A percentile compares a stretch with the other conserved stretches of the same genome.
phyloP scores from a whole-genome alignment of 495 filamentous ascomycete species.

The Chaetomium cochliodes region DNA sequence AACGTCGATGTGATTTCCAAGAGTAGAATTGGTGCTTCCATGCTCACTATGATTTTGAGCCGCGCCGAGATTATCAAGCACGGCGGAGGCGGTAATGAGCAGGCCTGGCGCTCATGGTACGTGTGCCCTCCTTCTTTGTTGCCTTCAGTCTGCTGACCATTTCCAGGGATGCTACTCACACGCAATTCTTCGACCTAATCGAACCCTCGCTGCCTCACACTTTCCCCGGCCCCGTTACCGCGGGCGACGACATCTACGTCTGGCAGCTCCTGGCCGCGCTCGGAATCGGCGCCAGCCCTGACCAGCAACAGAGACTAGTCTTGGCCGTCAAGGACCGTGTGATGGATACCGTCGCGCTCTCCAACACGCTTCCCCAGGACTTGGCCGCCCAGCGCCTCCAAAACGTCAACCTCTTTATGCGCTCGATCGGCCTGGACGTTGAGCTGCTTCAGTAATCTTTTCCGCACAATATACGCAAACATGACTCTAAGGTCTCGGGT shows the following conservation, averaged over 20 bases:
- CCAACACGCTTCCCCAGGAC: constrained; percentile 83
- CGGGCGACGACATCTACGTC: constrained; percentile 87
- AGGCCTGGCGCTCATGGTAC: constrained; percentile 80
- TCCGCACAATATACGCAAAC: not conserved
- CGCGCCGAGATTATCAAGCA: constrained; percentile 92
- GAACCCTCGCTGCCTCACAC: constrained; percentile 79
- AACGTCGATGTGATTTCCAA: constrained; percentile 76
- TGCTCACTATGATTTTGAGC: constrained; percentile 92
- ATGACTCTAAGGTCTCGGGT: not conserved
- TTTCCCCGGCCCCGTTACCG: constrained; percentile 80
- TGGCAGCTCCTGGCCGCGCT: constrained; percentile 97
- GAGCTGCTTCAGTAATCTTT: constrained; percentile 74
- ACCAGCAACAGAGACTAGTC: constrained; percentile 91
- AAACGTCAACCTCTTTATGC: constrained; percentile 98
- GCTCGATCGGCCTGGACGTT: constrained; percentile 94
- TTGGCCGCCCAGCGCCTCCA: constrained; percentile 76
- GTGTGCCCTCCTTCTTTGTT: constrained; percentile 23
- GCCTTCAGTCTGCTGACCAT: constrained; percentile 19
- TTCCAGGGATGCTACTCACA: constrained; percentile 63
- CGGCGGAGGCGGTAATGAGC: constrained; percentile 62
- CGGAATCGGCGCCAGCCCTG: constrained; percentile 84
- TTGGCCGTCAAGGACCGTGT: constrained; percentile 97
- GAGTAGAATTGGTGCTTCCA: constrained; percentile 79
- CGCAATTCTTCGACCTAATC: constrained; percentile 78
- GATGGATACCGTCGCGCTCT: constrained; percentile 87